Conservation (phyloP, 805 yeast species). For the Candida gorgasii region DNA sequence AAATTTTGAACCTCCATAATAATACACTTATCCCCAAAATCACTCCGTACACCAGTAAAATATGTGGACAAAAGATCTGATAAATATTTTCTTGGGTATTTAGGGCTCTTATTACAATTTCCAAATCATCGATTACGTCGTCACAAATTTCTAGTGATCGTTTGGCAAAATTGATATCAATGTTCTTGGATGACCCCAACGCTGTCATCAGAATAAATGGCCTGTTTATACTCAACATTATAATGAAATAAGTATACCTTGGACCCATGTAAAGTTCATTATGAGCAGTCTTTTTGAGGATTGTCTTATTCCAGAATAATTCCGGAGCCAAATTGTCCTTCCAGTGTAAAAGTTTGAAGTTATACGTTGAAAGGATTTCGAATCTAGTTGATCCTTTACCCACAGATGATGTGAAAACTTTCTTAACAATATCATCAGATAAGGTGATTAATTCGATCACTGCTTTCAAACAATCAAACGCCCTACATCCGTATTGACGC, state of each 20-base stretch:
- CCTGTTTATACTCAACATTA: conserved; percentile 12
- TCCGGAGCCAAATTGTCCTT: conserved; percentile 7
- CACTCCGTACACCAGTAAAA: conserved; percentile 11
- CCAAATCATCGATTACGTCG: conserved; percentile 14
- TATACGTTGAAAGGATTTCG: conserved; percentile 6
- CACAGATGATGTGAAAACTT: conserved; percentile 6
- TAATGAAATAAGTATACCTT: conserved; percentile 12
- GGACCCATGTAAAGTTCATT: conserved; percentile 13
- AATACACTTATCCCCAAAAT: conserved; percentile 14
- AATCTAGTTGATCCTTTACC: conserved; percentile 6
- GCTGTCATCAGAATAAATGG: conserved; percentile 14
- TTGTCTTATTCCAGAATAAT: conserved; percentile 14
- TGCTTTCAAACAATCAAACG: conserved; percentile 13
- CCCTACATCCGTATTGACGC: conserved; percentile 11
- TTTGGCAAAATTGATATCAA: conserved; percentile 2
- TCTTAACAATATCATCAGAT: conserved; percentile 11
- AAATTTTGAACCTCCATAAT: conserved; percentile 9
- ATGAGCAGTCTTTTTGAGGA: conserved; percentile 11
- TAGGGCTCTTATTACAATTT: conserved; percentile 10
- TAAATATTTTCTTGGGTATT: conserved; percentile 1
- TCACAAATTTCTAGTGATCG: conserved; percentile 12
- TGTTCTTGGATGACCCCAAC: conserved; percentile 6
- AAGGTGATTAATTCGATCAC: conserved; percentile 9
- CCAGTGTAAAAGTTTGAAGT: conserved; percentile 12
- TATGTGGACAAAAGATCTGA: conserved; percentile 10